Percentiles rank a stretch among this genome's conserved stretches.
phyloP scores from a whole-genome alignment of 805 yeast species.

The Candida yuanshanica region DNA sequence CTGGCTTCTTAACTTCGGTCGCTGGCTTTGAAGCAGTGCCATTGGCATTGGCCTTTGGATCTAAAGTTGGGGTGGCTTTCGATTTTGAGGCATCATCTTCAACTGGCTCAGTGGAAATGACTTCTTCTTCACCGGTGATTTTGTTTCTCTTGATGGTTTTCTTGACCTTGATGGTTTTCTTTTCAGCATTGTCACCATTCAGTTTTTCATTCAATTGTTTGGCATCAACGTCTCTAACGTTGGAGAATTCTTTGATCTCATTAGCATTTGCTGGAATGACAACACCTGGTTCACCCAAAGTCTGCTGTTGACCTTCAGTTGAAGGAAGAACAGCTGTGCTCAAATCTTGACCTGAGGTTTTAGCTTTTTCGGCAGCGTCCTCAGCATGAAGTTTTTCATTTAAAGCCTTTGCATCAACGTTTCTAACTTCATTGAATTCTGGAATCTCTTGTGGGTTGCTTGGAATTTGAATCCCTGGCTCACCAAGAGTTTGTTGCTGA shows the following conservation, averaged over 20 bases:
- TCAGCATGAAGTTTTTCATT: conserved; percentile 27
- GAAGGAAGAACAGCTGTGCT: conserved; percentile 43
- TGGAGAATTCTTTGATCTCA: conserved; percentile 59
- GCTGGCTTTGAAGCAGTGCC: conserved; percentile 4
- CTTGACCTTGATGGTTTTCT: conserved; percentile 28
- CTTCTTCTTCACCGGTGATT: conserved; percentile 34
- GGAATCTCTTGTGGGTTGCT: conserved; percentile 50
- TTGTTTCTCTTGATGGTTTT: conserved; percentile 34
- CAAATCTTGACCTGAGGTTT: conserved; percentile 4
- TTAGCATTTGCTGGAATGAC: conserved; percentile 58
- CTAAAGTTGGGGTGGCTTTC: conserved; percentile 7
- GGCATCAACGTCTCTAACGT: conserved; percentile 51
- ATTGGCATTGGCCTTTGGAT: conserved; percentile 13
- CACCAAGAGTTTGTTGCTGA: conserved; percentile 43
- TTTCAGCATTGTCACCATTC: conserved; percentile 17
- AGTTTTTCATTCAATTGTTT: conserved; percentile 48
- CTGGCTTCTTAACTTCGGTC: conserved; percentile 1
- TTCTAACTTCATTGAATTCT: conserved; percentile 46
- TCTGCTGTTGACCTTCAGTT: conserved; percentile 34
- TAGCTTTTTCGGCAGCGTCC: conserved; percentile 8
- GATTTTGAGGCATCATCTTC: conserved; percentile 13
- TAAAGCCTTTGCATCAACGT: conserved; percentile 46
- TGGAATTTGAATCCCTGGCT: conserved; percentile 68
- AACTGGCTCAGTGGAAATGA: conserved; percentile 27
- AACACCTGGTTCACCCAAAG: conserved; percentile 64